A percentile compares a stretch with the other conserved stretches of the same genome.
These are phyloP conservation scores for Cryptococcus sp. DNA, from an alignment of 1,284 basidiomycete species.

Conservation along the genomic window DNA sequence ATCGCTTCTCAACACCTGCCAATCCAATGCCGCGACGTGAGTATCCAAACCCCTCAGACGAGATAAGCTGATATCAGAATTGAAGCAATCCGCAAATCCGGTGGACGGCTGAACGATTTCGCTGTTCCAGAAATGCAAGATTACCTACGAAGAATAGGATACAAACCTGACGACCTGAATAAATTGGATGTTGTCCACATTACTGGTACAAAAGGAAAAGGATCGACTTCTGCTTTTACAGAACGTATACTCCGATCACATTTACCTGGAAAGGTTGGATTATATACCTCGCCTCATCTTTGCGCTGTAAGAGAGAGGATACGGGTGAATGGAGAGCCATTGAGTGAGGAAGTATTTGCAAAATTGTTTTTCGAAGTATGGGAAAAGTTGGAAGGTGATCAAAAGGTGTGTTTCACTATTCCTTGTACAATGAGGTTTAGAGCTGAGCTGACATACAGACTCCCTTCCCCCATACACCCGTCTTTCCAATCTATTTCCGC, in stretches of 20 bases:
- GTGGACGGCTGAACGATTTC: slow-evolving; percentile 63
- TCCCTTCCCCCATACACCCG: slow-evolving; percentile 56
- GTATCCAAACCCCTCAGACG: slow-evolving; percentile 6
- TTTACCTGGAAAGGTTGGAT: slow-evolving; percentile 53
- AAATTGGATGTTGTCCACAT: slow-evolving; percentile 90
- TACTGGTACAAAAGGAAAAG: slow-evolving; percentile 98
- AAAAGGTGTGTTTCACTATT: slow-evolving; percentile 50
- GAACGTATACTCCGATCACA: slow-evolving; percentile 50
- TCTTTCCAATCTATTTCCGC: slow-evolving; percentile 82
- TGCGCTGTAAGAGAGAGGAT: slow-evolving; percentile 95
- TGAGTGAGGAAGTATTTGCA: slow-evolving; percentile 83
- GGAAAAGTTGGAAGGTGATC: slow-evolving; percentile 75
- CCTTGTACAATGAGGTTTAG: background rate
- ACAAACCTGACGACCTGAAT: slow-evolving; percentile 76
- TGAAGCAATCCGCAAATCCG: slow-evolving; percentile 74
- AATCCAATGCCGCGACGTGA: slow-evolving; percentile 81
- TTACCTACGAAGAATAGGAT: slow-evolving; percentile 82
- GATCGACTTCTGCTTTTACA: slow-evolving; percentile 90
- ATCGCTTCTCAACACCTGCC: slow-evolving; percentile 80
- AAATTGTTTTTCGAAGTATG: slow-evolving; percentile 96
- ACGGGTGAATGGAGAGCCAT: slow-evolving; percentile 82
- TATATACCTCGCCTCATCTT: slow-evolving; percentile 96
- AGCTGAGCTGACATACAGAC: slow-evolving; percentile 18
- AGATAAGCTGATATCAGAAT: slow-evolving; percentile 49
- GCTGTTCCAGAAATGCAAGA: slow-evolving; percentile 87